Base-by-base conservation (phyloP, 169 alveolate genomes). In the Ichthyophthirius multifiliis region DNA sequence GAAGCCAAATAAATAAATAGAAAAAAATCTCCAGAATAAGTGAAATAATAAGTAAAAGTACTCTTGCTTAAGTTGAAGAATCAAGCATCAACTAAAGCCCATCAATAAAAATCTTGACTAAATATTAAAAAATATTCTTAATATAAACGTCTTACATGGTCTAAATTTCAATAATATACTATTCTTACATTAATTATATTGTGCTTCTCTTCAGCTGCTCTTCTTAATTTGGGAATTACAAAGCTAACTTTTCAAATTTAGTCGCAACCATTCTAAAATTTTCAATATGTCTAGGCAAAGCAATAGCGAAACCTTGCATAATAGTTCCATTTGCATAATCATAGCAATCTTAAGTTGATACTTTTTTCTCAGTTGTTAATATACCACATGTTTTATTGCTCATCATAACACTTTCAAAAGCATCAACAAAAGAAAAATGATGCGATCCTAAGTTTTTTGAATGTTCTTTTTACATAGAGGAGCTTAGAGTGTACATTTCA, bases 241-340 rank as follows among this genome's bases (percentile, higher is more conserved):
- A 0, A 3, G 13, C 9, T n/a, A n/a, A n/a, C 3, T 55, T 39
- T 55, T 67, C 48, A 39, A 12, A 67, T n/a, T 39, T 4, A 18
- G 77, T 18, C 9, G 35, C 15, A 1, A 67, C 13, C 6, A 37
- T 35, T 67, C 77, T 67, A 15, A 37, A 67, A 39, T 67, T 67
- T 20, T 67, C 77, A 18, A 67, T 67, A 67, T 67, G 45, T 67
- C 77, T 67, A 37, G 77, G 77, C 5, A 67, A 23, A 5, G 77
- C 43, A 1, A 67, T 2, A 9, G 62, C 45, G 1, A 67, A 0
- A 1, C 77, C 77, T 67, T 67, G 27, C 32, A 20, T 39, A 7
- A 67, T 67, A 0, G 77, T 16, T n/a, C 39, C 32, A 35, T 67
- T 62, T 6, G 46, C 46, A 39, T 37, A 67, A 13, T 1, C 1